Evolutionary conservation across 2,329 filamentous ascomycete species (phyloP).

Genomic region (Pseudogymnoascus sp.): DNA sequence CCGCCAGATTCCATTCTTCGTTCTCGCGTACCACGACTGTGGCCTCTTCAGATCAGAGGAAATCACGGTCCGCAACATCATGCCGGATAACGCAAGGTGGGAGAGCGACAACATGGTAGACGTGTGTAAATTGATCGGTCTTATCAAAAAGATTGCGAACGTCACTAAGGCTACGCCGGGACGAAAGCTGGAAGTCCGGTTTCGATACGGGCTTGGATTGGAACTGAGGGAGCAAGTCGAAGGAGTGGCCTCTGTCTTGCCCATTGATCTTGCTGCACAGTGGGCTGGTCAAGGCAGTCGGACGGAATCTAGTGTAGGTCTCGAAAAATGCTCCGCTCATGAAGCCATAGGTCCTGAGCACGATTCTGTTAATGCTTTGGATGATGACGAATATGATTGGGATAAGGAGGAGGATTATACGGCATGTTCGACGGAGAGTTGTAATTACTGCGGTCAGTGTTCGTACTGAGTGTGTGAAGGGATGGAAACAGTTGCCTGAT

Average conservation of each 20-base stretch:
- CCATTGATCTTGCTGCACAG: conserved; percentile 13
- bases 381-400: conserved; percentile 13
- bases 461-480: conserved; percentile 17
- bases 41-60: conserved; percentile 36
- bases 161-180: conserved; percentile 19
- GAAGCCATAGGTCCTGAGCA: conserved; percentile 13
- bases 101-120: conserved; percentile 31
- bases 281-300: conserved; percentile 13
- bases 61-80: conserved; percentile 22
- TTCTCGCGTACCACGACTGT: conserved; percentile 42
- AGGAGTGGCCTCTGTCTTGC: conserved; percentile 20
- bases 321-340: conserved; percentile 19
- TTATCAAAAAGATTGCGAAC: conserved; percentile 21
- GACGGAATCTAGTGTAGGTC: conserved; percentile 12
- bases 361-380: conserved; percentile 12
- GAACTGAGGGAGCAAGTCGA: conserved; percentile 31
- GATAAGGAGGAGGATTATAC: conserved; percentile 29
- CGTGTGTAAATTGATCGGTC: conserved; percentile 15
- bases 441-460: conserved; percentile 33
- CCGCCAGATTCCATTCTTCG: conserved; percentile 42
- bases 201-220: conserved; percentile 25
- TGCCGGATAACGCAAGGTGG: conserved; percentile 35
- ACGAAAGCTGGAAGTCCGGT: conserved; percentile 24
- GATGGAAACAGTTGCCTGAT: background rate
- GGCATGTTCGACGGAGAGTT: conserved; percentile 30